phyloP scores from a whole-genome alignment of 2,329 filamentous ascomycete species.

The Cladophialophora immunda region DNA sequence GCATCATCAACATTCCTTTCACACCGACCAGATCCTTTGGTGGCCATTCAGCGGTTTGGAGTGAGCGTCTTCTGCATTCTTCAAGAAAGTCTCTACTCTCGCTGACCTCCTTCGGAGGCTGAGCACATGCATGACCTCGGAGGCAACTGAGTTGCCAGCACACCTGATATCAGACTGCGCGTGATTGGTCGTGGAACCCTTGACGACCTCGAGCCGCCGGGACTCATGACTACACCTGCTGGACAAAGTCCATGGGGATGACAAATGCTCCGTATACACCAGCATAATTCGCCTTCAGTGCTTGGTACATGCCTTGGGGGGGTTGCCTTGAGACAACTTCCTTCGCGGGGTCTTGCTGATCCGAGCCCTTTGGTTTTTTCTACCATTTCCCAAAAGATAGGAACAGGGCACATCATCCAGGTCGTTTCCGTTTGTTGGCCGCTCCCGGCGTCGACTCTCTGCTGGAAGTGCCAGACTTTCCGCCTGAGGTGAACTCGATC shows the following conservation, averaged over 20 bases:
- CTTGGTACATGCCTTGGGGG: neutral
- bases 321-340: neutral
- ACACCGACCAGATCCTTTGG: conserved; percentile 21
- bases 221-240: neutral
- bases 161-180: neutral
- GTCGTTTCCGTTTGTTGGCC: conserved; percentile 36
- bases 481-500: conserved; percentile 39
- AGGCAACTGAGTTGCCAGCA: conserved; percentile 20
- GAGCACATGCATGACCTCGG: conserved; percentile 3
- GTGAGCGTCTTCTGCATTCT: conserved; percentile 6
- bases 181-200: neutral
- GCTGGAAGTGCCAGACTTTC: conserved; percentile 29
- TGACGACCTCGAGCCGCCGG: neutral
- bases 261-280: neutral
- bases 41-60: conserved; percentile 19
- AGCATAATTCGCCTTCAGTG: neutral
- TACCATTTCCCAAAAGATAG: neutral
- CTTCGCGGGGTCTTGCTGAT: neutral
- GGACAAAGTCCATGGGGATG: neutral
- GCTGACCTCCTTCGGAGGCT: conserved; percentile 11
- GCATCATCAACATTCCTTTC: conserved; percentile 25
- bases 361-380: neutral
- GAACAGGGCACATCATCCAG: conserved; percentile 20
- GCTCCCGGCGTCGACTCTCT: conserved; percentile 33
- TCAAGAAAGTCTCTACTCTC: neutral